phyloP scores from a whole-genome alignment of 805 yeast genomes.

The Saturnispora serradocipensis region DNA sequence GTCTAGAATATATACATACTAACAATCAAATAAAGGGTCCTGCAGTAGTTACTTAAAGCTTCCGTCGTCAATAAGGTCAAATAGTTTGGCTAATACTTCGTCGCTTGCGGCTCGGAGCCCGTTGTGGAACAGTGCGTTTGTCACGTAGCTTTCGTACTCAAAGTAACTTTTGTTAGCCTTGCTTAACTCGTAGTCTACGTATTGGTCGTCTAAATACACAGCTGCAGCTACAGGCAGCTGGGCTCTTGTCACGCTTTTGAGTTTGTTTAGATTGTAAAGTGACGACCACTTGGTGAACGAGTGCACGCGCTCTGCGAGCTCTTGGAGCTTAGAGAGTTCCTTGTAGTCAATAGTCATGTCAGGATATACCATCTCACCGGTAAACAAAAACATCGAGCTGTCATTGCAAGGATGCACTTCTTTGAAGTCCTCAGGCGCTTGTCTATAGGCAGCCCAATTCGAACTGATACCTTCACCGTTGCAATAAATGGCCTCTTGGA shows the following conservation, averaged over 20 bases:
- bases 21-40: background rate
- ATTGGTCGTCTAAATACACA: conserved; percentile 40
- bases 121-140: conserved; percentile 43
- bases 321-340: conserved; percentile 32
- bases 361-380: conserved; percentile 28
- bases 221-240: conserved; percentile 40
- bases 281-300: conserved; percentile 24
- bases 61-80: conserved; percentile 31
- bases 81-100: conserved; percentile 32
- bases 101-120: conserved; percentile 37
- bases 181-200: conserved; percentile 39
- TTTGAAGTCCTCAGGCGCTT: conserved; percentile 18
- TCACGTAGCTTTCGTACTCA: conserved; percentile 32
- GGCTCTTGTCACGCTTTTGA: conserved; percentile 13
- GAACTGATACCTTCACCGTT: conserved; percentile 32
- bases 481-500: conserved; percentile 51
- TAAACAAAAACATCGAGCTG: conserved; percentile 13
- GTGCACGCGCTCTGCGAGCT: conserved; percentile 31
- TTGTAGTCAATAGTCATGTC: conserved; percentile 42
- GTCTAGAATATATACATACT: background rate
- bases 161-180: conserved; percentile 12
- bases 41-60: conserved; percentile 8
- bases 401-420: background rate
- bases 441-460: conserved; percentile 42
- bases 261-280: conserved; percentile 19